Evolutionary conservation across 768 basidiomycete species (phyloP).

Genomic region (Cytidiella melzeri): DNA sequence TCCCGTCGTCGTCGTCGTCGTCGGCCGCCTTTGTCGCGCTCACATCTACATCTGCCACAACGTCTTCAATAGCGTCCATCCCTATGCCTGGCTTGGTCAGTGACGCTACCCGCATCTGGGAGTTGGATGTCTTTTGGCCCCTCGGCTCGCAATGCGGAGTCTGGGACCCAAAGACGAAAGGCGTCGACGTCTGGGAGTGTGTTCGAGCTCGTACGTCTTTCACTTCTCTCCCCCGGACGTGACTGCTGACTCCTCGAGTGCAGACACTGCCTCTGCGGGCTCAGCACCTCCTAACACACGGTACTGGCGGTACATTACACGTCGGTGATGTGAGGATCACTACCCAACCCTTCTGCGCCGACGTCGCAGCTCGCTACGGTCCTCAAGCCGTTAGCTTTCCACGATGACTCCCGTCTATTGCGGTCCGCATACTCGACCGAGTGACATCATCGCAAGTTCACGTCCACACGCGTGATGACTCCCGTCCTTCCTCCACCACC

Average conservation of each 20-base stretch:
- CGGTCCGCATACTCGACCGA: no score
- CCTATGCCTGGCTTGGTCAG: constrained; percentile 44
- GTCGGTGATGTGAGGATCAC: constrained; percentile 36
- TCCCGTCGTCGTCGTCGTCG: not conserved
- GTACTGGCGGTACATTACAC: constrained; percentile 44
- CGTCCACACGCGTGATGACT: no score
- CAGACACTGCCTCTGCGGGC: constrained; percentile 58
- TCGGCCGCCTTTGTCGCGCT: not conserved
- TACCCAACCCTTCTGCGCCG: no score
- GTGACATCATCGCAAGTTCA: no score
- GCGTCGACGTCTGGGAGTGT: constrained; percentile 76
- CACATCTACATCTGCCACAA: not conserved
- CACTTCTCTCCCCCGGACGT: constrained; percentile 4
- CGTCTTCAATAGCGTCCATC: constrained; percentile 1
- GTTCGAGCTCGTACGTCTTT: constrained; percentile 53
- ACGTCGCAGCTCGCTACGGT: no score
- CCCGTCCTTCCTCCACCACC: no score
- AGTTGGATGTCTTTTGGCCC: constrained; percentile 58
- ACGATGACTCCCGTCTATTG: no score
- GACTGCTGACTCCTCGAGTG: constrained; percentile 6
- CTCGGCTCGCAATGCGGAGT: constrained; percentile 62
- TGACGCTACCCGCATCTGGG: constrained; percentile 69
- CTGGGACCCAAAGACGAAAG: constrained; percentile 62
- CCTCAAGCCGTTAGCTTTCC: no score
- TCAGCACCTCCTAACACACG: constrained; percentile 39